These are phyloP conservation scores for Hypoxylon sp. DNA, from an alignment of 2,329 filamentous ascomycete species.

Conservation along the genomic window DNA sequence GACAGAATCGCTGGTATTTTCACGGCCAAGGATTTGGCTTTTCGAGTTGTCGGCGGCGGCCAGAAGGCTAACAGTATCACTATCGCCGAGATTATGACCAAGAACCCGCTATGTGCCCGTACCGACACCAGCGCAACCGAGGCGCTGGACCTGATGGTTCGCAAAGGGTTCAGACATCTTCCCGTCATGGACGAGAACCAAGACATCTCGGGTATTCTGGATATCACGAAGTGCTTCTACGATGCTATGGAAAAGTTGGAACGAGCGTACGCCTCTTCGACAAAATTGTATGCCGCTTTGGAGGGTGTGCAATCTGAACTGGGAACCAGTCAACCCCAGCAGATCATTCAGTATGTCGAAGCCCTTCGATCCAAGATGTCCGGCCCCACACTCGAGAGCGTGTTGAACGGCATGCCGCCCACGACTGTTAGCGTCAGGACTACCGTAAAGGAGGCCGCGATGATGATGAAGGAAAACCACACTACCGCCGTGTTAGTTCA, in stretches of 20 bases:
- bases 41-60: constrained; percentile 91
- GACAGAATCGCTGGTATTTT: constrained; percentile 99
- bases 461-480: constrained; percentile 98
- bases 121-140: constrained; percentile 98
- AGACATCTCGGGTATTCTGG: constrained; percentile 95
- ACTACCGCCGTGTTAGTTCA: constrained; percentile 96
- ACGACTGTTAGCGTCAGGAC: constrained; percentile 96
- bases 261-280: constrained; percentile 95
- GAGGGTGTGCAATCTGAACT: constrained; percentile 98
- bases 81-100: constrained; percentile 99
- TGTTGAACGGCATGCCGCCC: constrained; percentile 89
- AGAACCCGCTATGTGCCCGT: constrained; percentile 96
- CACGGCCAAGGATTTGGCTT: constrained; percentile 97
- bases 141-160: constrained; percentile 95
- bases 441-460: constrained; percentile 93
- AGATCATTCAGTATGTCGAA: constrained; percentile 99
- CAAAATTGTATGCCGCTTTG: constrained; percentile 95
- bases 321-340: constrained; percentile 93
- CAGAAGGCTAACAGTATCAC: constrained; percentile 89
- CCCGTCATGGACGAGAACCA: constrained; percentile 99
- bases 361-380: constrained; percentile 97
- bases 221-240: constrained; percentile 99
- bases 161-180: constrained; percentile 96
- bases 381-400: constrained; percentile 92
- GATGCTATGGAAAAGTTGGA: constrained; percentile 99